Evolutionary conservation across 495 filamentous ascomycete species (phyloP).

Genomic region (Durotheca rogersii): DNA sequence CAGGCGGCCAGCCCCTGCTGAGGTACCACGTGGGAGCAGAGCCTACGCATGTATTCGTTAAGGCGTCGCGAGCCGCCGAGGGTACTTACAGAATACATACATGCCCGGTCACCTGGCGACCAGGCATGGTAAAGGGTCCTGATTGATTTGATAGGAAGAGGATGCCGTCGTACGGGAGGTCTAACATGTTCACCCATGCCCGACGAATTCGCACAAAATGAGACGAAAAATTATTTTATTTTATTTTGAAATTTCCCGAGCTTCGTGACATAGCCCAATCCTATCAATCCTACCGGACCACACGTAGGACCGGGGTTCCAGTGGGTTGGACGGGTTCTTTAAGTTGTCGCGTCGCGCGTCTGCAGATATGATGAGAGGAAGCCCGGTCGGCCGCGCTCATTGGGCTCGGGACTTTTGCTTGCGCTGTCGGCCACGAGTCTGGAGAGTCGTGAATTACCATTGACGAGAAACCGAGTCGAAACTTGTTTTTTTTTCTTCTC

Average conservation of each 20-base stretch:
- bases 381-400: no score
- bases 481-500: no score
- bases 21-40: slow-evolving; percentile 9
- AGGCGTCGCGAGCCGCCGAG: not conserved
- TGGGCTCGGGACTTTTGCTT: no score
- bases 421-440: no score
- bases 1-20: slow-evolving; percentile 14
- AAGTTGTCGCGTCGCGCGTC: not conserved
- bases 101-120: no score
- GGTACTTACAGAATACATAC: not conserved
- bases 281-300: not conserved
- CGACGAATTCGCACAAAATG: not conserved
- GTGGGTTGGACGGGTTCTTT: not conserved
- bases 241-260: no score
- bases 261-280: not conserved
- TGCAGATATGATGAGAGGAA: not conserved
- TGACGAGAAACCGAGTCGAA: no score
- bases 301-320: not conserved
- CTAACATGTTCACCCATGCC: not conserved
- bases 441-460: no score
- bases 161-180: slow-evolving; percentile 2
- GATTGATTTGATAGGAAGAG: not conserved
- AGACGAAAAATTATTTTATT: not conserved
- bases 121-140: no score
- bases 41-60: not conserved